phyloP scores from a whole-genome alignment of 139 green algal species.

The Chlorella sp. region DNA sequence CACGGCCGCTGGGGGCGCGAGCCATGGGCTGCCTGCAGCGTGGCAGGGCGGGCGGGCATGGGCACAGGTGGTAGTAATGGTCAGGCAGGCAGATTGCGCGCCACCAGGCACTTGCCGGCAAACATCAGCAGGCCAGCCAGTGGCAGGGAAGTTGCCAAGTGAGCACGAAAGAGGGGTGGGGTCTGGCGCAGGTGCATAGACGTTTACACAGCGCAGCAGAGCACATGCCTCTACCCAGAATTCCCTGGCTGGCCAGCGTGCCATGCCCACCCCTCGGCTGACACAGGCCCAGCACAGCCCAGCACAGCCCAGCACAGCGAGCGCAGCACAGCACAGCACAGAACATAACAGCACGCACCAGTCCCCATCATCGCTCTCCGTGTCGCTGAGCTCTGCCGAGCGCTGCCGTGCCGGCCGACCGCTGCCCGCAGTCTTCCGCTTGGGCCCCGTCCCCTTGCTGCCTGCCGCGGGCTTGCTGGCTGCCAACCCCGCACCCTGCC shows the following conservation, averaged over 20 bases:
- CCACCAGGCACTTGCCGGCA: neutral
- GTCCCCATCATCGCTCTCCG: neutral
- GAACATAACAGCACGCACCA: neutral
- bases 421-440: conserved; percentile 22
- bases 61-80: no score
- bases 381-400: neutral
- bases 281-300: no score
- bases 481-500: neutral
- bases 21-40: conserved; percentile 1
- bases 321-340: neutral
- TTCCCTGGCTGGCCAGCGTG: no score
- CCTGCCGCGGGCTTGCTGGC: neutral
- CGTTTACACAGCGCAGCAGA: no score
- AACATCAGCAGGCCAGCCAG: neutral
- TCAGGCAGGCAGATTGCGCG: no score
- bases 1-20: neutral
- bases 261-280: no score
- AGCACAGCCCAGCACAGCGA: neutral
- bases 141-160: neutral
- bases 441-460: neutral
- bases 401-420: neutral
- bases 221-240: no score
- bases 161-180: no score
- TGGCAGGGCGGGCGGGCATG: neutral
- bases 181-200: no score